Evolutionary conservation across 495 filamentous ascomycete species (phyloP).

Genomic region (Monascus purpureus): DNA sequence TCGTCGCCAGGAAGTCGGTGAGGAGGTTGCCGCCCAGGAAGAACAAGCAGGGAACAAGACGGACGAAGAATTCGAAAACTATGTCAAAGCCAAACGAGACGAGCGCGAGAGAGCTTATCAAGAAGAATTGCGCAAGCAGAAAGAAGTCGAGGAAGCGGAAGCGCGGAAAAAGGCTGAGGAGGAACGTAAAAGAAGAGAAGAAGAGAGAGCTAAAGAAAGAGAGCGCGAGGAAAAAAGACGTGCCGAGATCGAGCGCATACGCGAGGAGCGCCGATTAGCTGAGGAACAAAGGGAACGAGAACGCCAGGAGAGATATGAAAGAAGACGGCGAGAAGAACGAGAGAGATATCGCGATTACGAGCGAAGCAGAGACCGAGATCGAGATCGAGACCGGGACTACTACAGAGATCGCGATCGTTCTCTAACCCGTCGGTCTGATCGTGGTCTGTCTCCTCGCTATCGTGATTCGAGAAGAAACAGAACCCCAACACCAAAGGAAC

Average conservation of each 20-base stretch:
- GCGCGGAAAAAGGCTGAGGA: slow-evolving; percentile 48
- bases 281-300: slow-evolving; percentile 42
- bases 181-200: slow-evolving; percentile 45
- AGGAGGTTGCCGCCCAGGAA: slow-evolving; percentile 56
- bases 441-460: slow-evolving; percentile 21
- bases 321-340: slow-evolving; percentile 31
- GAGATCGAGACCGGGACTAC: slow-evolving; percentile 22
- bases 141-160: slow-evolving; percentile 53
- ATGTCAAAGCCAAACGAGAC: slow-evolving; percentile 50
- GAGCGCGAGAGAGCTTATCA: slow-evolving; percentile 51
- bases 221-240: slow-evolving; percentile 41
- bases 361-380: slow-evolving; percentile 20
- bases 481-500: slow-evolving; percentile 23
- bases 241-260: slow-evolving; percentile 40
- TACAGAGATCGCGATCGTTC: slow-evolving; percentile 18
- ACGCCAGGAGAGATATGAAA: slow-evolving; percentile 37
- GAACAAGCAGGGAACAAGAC: slow-evolving; percentile 57
- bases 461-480: slow-evolving; percentile 27
- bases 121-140: slow-evolving; percentile 48
- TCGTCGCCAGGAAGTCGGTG: slow-evolving; percentile 59
- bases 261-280: slow-evolving; percentile 31
- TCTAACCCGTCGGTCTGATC: slow-evolving; percentile 23
- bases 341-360: slow-evolving; percentile 21
- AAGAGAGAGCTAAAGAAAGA: slow-evolving; percentile 35
- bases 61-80: slow-evolving; percentile 65